Evolutionary conservation across 495 filamentous ascomycete genomes (phyloP), one percentile per base, ranked within the genome.

Genomic region (Aspergillus indologenus): DNA sequence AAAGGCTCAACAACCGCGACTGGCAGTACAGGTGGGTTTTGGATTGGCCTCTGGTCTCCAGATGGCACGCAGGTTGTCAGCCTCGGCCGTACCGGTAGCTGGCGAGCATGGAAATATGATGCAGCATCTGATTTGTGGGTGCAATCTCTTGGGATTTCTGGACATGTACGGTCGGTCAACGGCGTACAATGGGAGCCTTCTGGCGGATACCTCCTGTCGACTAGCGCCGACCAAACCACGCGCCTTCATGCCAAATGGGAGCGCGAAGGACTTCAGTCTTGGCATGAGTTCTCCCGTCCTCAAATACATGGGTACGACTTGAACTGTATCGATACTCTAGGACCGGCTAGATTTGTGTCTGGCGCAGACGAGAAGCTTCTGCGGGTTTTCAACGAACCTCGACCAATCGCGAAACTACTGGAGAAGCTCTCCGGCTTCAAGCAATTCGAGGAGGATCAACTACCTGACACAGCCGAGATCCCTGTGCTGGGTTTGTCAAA

Each of bases 261-360:
- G 48, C 76, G 79, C 11, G 77, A 73, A 6, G 71, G 66, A 5
- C 58, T 62, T 45, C 61, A 65, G 53, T 86, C 89, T 29, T 98
- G 95, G 95, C 94, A 98, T 72, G 94, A 98, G 74, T 89, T 98
- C 74, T 86, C 93, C 7, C 82, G 94, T 47, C 95, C 94, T 18
- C 94, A 99, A 66, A 98, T 98, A 56, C 94, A 99, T 76, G 94
- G 94, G 40, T 99, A 99, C 67, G 94, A 97, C 69, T 80, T 99
- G 60, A 99, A 98, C 76, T 97, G 93, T 69, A 84, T 97, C 61
- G 88, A 89, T 65, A 82, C 87, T 5, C 69, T 96, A 22, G 83
- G 84, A 5, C 68, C 78, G 23, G 75, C 83, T 15, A 85, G 83
- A 51, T 98, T 98, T 65, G 85, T 99, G 23, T 93, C 91, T 45